These are phyloP conservation scores for Friedmanniomyces simplex DNA, from an alignment of 495 filamentous ascomycete species.

Conservation along the genomic window DNA sequence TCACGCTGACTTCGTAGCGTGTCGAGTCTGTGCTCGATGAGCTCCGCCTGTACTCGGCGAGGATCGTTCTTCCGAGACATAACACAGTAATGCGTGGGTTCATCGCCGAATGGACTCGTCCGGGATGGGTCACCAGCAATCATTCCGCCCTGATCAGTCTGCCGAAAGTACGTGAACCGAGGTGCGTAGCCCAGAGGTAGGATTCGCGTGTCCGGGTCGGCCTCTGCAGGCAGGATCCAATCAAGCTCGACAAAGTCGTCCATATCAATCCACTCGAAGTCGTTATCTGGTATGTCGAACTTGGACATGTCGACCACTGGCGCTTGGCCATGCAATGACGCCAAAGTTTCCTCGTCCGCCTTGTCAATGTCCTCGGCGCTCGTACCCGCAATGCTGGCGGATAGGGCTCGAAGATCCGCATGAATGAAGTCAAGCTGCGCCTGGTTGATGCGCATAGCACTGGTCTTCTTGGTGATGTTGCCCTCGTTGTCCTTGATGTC, in stretches of 20 bases:
- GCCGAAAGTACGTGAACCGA: conserved; percentile 90
- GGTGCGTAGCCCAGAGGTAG: conserved; percentile 85
- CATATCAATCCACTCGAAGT: conserved; percentile 95
- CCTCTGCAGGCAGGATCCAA: conserved; percentile 84
- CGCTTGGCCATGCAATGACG: conserved; percentile 44
- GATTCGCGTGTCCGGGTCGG: conserved; percentile 86
- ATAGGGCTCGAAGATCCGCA: conserved; percentile 87
- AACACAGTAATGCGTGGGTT: conserved; percentile 85
- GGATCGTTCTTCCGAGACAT: conserved; percentile 91
- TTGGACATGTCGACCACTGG: conserved; percentile 61
- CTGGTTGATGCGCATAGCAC: conserved; percentile 87
- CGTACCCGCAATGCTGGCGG: conserved; percentile 75
- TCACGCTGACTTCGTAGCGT: conserved; percentile 67
- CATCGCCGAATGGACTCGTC: conserved; percentile 78
- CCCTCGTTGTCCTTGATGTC: conserved; percentile 63
- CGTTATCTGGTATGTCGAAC: conserved; percentile 89
- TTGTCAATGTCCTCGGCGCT: conserved; percentile 60
- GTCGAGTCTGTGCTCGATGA: conserved; percentile 70
- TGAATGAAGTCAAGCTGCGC: conserved; percentile 85
- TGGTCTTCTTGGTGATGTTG: conserved; percentile 65
- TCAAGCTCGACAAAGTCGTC: conserved; percentile 97
- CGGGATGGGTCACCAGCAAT: conserved; percentile 58
- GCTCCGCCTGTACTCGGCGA: conserved; percentile 72
- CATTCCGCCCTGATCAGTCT: conserved; percentile 77
- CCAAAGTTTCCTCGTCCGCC: conserved; percentile 47